Base-by-base conservation (phyloP, 2,329 filamentous ascomycete species). In the Colletotrichum tabaci region DNA sequence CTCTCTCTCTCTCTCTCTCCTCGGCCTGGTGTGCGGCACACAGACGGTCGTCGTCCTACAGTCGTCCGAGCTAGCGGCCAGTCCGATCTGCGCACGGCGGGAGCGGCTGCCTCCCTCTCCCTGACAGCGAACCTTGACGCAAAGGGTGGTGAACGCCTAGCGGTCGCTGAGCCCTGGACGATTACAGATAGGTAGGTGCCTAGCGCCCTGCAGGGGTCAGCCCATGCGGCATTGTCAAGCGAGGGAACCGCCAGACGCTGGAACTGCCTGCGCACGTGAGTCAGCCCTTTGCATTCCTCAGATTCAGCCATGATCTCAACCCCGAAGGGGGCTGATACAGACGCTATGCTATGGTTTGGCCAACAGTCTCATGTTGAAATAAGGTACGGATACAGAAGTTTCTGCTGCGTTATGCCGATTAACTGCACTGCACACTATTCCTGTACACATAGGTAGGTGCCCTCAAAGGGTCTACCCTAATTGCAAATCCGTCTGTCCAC, bases 1-100 rank as follows among this genome's bases (percentile, higher is more conserved):
- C 35, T 38, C 35, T 38, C 35, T 38, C 35, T 10, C 35, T 38
- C 35, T 38, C 35, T 38, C 18, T 61, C 58, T 18, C 57, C 46
- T 46, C 44, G 35, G 26, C 44, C 10, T 61, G 23, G 23, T 46
- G 42, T 35, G 49, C 30, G 16, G 21, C 26, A 30, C 16, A 38
- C 47, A 63, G 38, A 50, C 46, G 44, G 47, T 49, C 52, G 47
- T 49, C 61, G 56, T 67, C 50, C 47, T 49, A 53, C 44, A 13
- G 42, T 67, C 64, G 67, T 70, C 64, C 52, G 64, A 71, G 67
- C 67, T 58, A 42, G 38, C 64, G 64, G 67, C 30, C 57, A 67
- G 64, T 67, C 67, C 67, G 50, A 71, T 61, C 30, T 68, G 42
- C 46, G 26, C 50, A 21, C 21, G 49, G 40, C 63, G 57, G 65